Evolutionary conservation across 306 rosid genomes (phyloP), one percentile per base, ranked within the genome.

Genomic region (Vigna mungo): DNA sequence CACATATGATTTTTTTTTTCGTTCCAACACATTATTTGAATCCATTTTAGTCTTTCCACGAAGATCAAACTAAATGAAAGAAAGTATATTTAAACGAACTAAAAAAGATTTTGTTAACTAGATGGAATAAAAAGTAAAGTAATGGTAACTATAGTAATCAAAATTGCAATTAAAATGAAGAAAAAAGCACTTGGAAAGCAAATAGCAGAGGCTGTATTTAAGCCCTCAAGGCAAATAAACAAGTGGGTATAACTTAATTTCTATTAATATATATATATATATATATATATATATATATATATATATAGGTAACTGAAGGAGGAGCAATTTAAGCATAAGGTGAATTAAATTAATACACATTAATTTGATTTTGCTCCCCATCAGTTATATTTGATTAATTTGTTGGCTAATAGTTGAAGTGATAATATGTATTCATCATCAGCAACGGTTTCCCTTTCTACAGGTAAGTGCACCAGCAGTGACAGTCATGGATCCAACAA

Each of bases 401-500:
- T 49, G 32, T 46, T 36, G 16, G 63, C 21, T 16, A 41, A 46
- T n/a, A 51, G 23, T 37, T 6, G 41, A 21, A 39, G 9, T 3
- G 69, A 64, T n/a, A 0, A 44, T n/a, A n/a, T 44, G 15, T 2
- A 2, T 43, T 10, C 14, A 63, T 4, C 2, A 76, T 85, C 75
- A 93, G 82, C 97, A 91, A 72, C 65, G 90, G 9, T 74, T 61
- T 21, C 96, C 97, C 60, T 71, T 91, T 73, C 88, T 76, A 75
- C 98, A 93, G 23, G 11, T 87, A 32, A 93, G 97, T 8, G 76
- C 93, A 20, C 98, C 98, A n/a, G 98, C 83, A 17, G 96, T 80
- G 43, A 49, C 10, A 44, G 98, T 93, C n/a, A 93, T 91, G 9
- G 96, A 87, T 18, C 85, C 96, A n/a, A 93, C 97, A 0, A 93